These are phyloP conservation scores for Phyllosticta capitalensis DNA, from an alignment of 2,329 filamentous ascomycete genomes.

Conservation along the genomic window DNA sequence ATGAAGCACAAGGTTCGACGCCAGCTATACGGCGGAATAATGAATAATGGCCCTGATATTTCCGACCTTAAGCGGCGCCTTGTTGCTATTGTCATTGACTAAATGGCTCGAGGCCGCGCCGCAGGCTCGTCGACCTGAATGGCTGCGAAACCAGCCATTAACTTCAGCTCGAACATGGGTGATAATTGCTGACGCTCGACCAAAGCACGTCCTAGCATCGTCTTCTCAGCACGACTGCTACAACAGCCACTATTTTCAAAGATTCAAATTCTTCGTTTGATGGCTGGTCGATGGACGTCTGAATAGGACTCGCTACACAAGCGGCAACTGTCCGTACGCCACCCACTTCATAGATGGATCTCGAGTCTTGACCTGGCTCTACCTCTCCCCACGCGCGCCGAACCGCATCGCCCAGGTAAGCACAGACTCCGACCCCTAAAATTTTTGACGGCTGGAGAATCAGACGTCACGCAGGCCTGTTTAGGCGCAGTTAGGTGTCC, in stretches of 20 bases:
- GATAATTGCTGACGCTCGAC: not conserved
- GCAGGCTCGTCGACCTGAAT: not conserved
- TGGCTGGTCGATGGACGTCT: not conserved
- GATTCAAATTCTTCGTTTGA: not conserved
- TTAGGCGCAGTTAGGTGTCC: too few relatives aligned
- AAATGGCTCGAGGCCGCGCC: not conserved
- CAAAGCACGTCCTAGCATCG: not conserved
- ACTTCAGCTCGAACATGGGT: not conserved
- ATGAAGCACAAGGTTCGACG: not conserved
- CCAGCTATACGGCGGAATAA: not conserved
- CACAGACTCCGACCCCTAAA: not conserved
- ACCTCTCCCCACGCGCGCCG: not conserved
- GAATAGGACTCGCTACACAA: not conserved
- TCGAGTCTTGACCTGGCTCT: not conserved
- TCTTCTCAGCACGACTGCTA: not conserved
- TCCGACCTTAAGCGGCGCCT: not conserved
- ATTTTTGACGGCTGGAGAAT: not conserved
- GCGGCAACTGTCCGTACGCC: not conserved
- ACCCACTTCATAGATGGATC: not conserved
- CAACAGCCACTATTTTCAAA: not conserved
- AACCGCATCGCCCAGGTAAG: not conserved
- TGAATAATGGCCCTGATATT: not conserved
- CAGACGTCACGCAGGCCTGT: not conserved
- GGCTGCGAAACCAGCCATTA: not conserved
- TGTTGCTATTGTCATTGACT: not conserved